phyloP scores from a whole-genome alignment of 108 stramenopile genomes.

The Nitzschia palea region DNA sequence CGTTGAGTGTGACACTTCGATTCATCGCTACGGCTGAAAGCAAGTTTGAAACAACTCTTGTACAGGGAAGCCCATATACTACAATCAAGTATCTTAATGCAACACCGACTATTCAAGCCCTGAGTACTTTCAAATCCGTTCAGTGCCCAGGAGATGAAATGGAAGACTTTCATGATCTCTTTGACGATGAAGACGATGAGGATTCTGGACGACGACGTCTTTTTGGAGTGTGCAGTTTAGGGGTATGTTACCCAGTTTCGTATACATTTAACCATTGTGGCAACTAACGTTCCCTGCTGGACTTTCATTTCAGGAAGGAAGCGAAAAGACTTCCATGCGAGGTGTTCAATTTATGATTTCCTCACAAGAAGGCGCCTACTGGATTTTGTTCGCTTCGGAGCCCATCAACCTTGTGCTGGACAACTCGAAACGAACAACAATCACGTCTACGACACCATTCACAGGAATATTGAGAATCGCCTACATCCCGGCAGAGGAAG shows the following conservation, averaged over 20 bases:
- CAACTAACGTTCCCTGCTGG: no score
- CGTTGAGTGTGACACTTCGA: constrained; percentile 72
- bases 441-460: constrained; percentile 43
- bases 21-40: constrained; percentile 40
- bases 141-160: constrained; percentile 54
- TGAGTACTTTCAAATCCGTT: constrained; percentile 66
- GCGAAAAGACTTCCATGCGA: constrained; percentile 29
- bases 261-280: no score
- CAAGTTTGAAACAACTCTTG: constrained; percentile 75
- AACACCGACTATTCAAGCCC: constrained; percentile 57
- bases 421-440: constrained; percentile 32
- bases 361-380: constrained; percentile 62
- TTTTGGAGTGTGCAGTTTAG: constrained; percentile 38
- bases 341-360: constrained; percentile 79
- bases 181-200: constrained; percentile 13
- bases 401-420: constrained; percentile 65
- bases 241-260: no score
- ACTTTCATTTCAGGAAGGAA: not conserved
- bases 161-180: constrained; percentile 31
- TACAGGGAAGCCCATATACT: constrained; percentile 83
- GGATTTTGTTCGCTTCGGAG: constrained; percentile 83
- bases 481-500: constrained; percentile 48
- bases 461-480: constrained; percentile 74
- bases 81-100: constrained; percentile 54
- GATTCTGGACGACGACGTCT: constrained; percentile 7